Evolutionary conservation across 2,329 filamentous ascomycete species (phyloP), one percentile per base, ranked within the genome.

Genomic region (Aureobasidium sp.): DNA sequence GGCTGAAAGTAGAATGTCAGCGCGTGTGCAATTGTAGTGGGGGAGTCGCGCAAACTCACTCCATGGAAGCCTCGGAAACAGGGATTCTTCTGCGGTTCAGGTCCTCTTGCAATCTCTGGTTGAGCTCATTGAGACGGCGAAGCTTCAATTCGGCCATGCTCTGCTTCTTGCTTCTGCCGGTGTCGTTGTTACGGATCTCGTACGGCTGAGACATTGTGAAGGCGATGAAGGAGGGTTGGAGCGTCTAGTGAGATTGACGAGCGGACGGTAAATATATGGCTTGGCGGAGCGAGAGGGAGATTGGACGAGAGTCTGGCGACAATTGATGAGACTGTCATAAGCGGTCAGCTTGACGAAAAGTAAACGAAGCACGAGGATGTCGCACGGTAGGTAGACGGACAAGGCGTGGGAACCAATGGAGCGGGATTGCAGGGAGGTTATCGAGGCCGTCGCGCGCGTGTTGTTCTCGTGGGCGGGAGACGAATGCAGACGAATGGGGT

Each of bases 91-190:
- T 91, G 75, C 94, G 86, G 71, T 97, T 94, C 67, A 99, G 82
- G 76, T 99, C 94, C 78, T 99, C 94, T 72, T 92, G 90, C 76
- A 99, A 80, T 70, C 94, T 88, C 77, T 91, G 91, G 83, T 97
- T 99, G 72, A 99, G 85, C 80, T 99, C 94, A 65, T 92, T 97
- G 77, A 99, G 83, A 67, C 94, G 89, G 72, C 94, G 88, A 72
- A 97, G 86, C 84, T 99, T 99, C 67, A 99, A 85, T 76, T 99
- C 94, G 70, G 93, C 93, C 90, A 99, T 97, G 75, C 91, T 96
- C 80, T 97, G 94, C 83, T 97, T 97, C 82, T 95, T 97, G 81
- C 92, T 96, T 83, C 84, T 86, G 69, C 82, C 80, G 73, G 86
- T 84, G 68, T 84, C 84, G 68, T 83, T 85, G 64, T 82, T 82